A percentile compares a stretch with the other conserved stretches of the same genome.
These are phyloP conservation scores for Nakaseomyces delphensis DNA, from an alignment of 1,139 yeast genomes.

Conservation along the genomic window DNA sequence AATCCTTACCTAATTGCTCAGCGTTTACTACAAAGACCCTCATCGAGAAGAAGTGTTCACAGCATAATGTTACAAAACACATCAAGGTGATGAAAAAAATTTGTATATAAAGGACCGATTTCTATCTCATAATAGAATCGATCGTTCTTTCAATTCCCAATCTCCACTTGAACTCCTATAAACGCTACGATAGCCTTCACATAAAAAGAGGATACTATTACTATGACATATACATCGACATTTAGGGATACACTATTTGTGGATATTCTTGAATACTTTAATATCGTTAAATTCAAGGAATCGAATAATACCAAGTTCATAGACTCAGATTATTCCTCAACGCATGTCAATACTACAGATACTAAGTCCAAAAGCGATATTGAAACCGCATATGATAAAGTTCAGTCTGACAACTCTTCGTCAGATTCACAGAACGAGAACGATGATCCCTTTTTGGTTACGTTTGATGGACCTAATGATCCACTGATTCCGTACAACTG, in stretches of 20 bases:
- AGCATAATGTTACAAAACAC: too few species aligned
- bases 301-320: background rate
- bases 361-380: background rate
- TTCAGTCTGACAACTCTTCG: background rate
- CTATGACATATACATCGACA: background rate
- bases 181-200: too few species aligned
- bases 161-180: too few species aligned
- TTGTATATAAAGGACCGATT: too few species aligned
- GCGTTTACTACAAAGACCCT: too few species aligned
- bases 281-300: constrained; percentile 4
- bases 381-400: background rate
- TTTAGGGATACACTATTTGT: constrained; percentile 6
- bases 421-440: background rate
- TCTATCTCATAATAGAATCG: too few species aligned
- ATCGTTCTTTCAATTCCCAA: too few species aligned
- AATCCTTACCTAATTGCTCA: too few species aligned
- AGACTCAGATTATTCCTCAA: background rate
- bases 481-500: constrained; percentile 55
- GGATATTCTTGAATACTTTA: constrained; percentile 6
- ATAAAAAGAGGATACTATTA: too few species aligned
- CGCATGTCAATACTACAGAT: background rate
- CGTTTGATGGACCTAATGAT: constrained; percentile 34
- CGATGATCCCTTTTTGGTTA: constrained; percentile 14
- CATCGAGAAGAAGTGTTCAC: too few species aligned
- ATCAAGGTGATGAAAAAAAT: too few species aligned